These are phyloP conservation scores for Lolium multiflorum DNA, from an alignment of 176 grass and related monocot species.

Conservation along the genomic window DNA sequence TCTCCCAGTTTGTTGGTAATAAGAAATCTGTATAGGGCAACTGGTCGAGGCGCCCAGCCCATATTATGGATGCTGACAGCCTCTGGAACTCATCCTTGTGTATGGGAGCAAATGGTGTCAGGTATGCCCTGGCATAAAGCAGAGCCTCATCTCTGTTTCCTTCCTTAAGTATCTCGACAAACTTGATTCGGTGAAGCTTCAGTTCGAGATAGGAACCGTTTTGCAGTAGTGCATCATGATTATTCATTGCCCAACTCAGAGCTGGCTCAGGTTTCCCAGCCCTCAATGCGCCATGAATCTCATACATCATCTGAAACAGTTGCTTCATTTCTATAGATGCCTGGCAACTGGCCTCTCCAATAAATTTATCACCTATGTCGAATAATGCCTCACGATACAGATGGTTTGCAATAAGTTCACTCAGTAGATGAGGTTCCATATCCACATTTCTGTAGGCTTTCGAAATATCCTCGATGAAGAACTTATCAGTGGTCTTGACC, in stretches of 20 bases:
- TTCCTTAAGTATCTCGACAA: slow-evolving; percentile 48
- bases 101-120: slow-evolving; percentile 38
- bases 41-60: slow-evolving; percentile 43
- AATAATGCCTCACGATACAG: slow-evolving; percentile 49
- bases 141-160: slow-evolving; percentile 45
- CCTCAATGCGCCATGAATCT: slow-evolving; percentile 36
- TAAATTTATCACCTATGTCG: slow-evolving; percentile 53
- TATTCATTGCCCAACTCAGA: slow-evolving; percentile 43
- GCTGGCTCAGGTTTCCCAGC: slow-evolving; percentile 45
- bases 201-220: slow-evolving; percentile 46
- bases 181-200: slow-evolving; percentile 48
- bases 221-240: slow-evolving; percentile 37
- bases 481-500: slow-evolving; percentile 43
- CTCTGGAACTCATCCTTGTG: slow-evolving; percentile 44
- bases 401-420: slow-evolving; percentile 49
- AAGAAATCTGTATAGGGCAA: slow-evolving; percentile 53
- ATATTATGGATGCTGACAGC: slow-evolving; percentile 49
- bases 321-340: slow-evolving; percentile 31
- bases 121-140: slow-evolving; percentile 36
- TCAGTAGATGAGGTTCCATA: slow-evolving; percentile 42
- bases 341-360: slow-evolving; percentile 36
- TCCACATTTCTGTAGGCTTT: slow-evolving; percentile 47
- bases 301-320: slow-evolving; percentile 47
- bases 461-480: slow-evolving; percentile 53
- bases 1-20: slow-evolving; percentile 39